phyloP scores from a whole-genome alignment of 441 rosid species.

The Biscutella auriculata region DNA sequence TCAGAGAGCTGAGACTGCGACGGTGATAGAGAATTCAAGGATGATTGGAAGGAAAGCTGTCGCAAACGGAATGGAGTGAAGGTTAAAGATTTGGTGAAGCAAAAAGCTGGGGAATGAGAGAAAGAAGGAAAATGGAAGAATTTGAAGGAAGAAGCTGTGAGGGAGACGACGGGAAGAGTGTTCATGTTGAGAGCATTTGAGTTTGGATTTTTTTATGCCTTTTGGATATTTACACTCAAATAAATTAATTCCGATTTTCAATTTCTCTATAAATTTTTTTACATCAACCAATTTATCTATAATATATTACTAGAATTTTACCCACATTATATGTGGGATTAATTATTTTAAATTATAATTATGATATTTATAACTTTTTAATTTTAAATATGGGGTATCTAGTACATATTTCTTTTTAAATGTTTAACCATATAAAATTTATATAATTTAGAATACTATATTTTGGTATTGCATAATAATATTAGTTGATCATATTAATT shows the following conservation, averaged over 20 bases:
- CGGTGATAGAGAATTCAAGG: constrained; percentile 29
- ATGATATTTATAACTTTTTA: too few species aligned
- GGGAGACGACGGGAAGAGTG: constrained; percentile 35
- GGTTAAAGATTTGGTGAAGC: constrained; percentile 20
- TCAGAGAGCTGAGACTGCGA: constrained; percentile 41
- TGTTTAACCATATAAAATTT: too few species aligned
- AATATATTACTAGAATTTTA: too few species aligned
- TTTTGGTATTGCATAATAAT: too few species aligned
- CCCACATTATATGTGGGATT: too few species aligned
- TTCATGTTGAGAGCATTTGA: constrained; percentile 45
- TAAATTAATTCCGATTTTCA: neutral
- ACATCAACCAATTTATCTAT: too few species aligned
- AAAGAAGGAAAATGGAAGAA: constrained; percentile 13
- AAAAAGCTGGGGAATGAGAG: constrained; percentile 18
- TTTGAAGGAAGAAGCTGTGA: constrained; percentile 19
- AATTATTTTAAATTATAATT: too few species aligned
- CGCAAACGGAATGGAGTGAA: constrained; percentile 7
- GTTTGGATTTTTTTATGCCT: constrained; percentile 9
- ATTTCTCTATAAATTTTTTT: neutral
- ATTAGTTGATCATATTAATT: too few species aligned
- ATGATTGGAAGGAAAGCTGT: constrained; percentile 18
- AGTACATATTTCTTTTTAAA: too few species aligned
- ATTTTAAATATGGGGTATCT: too few species aligned
- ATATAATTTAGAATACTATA: too few species aligned
- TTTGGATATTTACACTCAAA: constrained; percentile 13